Conservation (phyloP, 2,329 filamentous ascomycete species). For the Beauveria pseudobassiana region DNA sequence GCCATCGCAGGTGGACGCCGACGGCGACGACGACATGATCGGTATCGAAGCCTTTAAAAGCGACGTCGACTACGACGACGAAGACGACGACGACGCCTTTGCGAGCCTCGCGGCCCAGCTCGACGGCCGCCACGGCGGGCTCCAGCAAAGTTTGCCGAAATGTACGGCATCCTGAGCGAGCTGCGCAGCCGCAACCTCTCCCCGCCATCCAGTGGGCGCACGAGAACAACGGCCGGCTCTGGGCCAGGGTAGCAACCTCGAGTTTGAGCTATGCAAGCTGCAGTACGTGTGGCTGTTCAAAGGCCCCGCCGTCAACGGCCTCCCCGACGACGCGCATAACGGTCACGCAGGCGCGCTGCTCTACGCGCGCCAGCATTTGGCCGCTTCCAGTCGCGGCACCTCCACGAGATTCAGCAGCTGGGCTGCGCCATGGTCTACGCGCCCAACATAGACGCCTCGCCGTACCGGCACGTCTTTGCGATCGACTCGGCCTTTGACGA, state of each 20-base stretch:
- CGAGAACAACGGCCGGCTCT: conserved; percentile 60
- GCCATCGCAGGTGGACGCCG: conserved; percentile 17
- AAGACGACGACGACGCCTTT: neutral
- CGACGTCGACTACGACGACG: neutral
- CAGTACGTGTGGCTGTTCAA: conserved; percentile 87
- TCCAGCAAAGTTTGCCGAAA: conserved; percentile 78
- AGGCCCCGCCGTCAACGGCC: conserved; percentile 46
- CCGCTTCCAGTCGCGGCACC: conserved; percentile 66
- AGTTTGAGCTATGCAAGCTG: conserved; percentile 87
- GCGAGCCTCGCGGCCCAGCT: neutral
- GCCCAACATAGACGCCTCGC: conserved; percentile 65
- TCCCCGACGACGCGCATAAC: conserved; percentile 45
- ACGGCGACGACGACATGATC: conserved; percentile 20
- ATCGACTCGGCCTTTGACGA: conserved; percentile 72
- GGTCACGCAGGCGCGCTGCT: conserved; percentile 59
- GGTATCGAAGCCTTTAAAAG: conserved; percentile 12
- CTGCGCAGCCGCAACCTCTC: conserved; percentile 67
- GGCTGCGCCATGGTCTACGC: conserved; percentile 74
- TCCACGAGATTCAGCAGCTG: conserved; percentile 73
- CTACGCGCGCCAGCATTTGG: conserved; percentile 66
- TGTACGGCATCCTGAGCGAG: conserved; percentile 83
- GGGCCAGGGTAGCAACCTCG: conserved; percentile 79
- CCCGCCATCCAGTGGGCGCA: conserved; percentile 83
- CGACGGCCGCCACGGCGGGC: conserved; percentile 29
- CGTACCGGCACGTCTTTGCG: conserved; percentile 73